These are phyloP conservation scores for Aureobasidium mangrovei DNA, from an alignment of 2,329 filamentous ascomycete genomes.

Conservation along the genomic window DNA sequence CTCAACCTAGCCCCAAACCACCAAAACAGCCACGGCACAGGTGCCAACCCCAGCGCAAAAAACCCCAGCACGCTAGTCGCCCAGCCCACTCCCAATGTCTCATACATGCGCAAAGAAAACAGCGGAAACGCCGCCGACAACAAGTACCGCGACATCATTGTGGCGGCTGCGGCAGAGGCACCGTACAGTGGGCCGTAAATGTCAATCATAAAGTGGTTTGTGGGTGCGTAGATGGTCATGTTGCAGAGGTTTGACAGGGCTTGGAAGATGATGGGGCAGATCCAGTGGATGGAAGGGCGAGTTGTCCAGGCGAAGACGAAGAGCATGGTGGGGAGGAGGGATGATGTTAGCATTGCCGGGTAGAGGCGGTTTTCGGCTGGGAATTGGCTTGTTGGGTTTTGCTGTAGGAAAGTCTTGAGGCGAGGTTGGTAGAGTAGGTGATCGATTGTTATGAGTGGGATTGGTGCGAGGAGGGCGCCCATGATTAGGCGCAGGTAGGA, in stretches of 20 bases:
- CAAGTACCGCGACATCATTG: constrained; percentile 48
- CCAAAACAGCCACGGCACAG: constrained; percentile 32
- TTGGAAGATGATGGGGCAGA: constrained; percentile 27
- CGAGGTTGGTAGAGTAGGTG: constrained; percentile 28
- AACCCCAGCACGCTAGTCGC: constrained; percentile 36
- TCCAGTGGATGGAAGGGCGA: constrained; percentile 29
- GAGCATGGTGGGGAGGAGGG: constrained; percentile 19
- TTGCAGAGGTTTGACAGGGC: constrained; percentile 21
- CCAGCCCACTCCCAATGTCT: constrained; percentile 32
- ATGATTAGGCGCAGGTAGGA: constrained; percentile 22
- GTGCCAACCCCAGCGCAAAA: constrained; percentile 29
- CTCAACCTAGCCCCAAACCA: no score
- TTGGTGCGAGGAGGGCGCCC: constrained; percentile 19
- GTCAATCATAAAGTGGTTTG: constrained; percentile 44
- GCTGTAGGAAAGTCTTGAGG: constrained; percentile 22
- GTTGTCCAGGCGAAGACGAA: constrained; percentile 36
- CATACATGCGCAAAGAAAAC: constrained; percentile 49
- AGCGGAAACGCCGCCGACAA: constrained; percentile 52
- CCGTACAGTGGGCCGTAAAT: constrained; percentile 46
- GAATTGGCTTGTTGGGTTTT: constrained; percentile 21
- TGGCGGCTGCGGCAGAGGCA: constrained; percentile 52
- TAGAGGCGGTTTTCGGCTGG: constrained; percentile 18
- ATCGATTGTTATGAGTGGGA: constrained; percentile 30
- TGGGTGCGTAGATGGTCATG: constrained; percentile 24
- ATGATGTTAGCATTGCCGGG: neutral